phyloP scores from a whole-genome alignment of 2,329 filamentous ascomycete genomes.

The Fonsecaea pugnacius region DNA sequence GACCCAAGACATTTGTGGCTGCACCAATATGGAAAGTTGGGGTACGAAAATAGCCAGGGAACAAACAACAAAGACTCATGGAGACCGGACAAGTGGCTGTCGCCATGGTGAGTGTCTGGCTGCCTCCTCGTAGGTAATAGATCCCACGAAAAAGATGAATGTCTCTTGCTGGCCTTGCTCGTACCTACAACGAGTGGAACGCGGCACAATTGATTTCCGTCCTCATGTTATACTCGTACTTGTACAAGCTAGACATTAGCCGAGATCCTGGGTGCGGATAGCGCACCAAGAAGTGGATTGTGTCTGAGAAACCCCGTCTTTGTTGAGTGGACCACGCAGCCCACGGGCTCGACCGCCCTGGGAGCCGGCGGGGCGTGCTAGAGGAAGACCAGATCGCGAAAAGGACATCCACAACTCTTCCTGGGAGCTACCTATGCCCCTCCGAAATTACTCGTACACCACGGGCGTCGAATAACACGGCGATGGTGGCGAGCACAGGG shows the following conservation, averaged over 20 bases:
- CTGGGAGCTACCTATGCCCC: background rate
- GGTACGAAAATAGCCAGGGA: background rate
- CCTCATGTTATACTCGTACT: background rate
- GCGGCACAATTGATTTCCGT: background rate
- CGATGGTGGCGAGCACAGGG: background rate
- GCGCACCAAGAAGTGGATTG: background rate
- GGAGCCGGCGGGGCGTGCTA: background rate
- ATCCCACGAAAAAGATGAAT: background rate
- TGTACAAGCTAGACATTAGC: background rate
- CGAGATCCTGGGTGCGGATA: background rate
- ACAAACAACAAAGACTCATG: background rate
- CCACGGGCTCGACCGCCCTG: background rate
- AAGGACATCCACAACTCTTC: background rate
- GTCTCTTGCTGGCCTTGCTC: background rate
- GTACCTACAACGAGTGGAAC: background rate
- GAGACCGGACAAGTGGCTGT: background rate
- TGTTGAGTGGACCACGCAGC: background rate
- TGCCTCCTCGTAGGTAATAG: background rate
- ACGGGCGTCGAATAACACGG: background rate
- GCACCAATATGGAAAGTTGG: background rate
- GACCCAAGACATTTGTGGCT: slow-evolving; percentile 6
- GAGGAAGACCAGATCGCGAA: background rate
- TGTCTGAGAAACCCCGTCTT: background rate
- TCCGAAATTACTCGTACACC: background rate
- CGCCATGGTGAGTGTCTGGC: background rate